These are phyloP conservation scores for Solanum clarkiae DNA, from an alignment of 257 asterid species.

Conservation along the genomic window DNA sequence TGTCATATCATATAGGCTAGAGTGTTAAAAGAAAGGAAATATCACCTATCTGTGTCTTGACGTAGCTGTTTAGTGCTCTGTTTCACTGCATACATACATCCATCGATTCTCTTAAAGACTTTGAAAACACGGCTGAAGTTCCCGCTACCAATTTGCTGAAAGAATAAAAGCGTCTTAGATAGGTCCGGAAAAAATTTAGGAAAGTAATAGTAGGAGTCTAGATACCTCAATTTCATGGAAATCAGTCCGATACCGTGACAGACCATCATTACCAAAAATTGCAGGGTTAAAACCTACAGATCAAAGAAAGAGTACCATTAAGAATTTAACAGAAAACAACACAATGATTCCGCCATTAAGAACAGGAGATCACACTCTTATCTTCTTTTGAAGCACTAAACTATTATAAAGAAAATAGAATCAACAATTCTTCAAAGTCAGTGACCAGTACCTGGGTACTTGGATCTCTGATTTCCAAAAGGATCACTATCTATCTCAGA, in stretches of 20 bases:
- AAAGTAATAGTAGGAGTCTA: not conserved
- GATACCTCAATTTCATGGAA: slow-evolving; percentile 78
- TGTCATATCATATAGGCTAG: not conserved
- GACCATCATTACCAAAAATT: slow-evolving; percentile 54
- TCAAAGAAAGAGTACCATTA: not conserved
- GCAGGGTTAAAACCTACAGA: slow-evolving; percentile 47
- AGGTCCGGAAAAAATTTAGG: not conserved
- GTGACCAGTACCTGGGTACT: slow-evolving; percentile 56
- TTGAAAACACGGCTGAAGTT: slow-evolving; percentile 81
- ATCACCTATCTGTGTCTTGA: slow-evolving; percentile 74
- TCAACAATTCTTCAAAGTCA: not conserved
- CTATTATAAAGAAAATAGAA: not conserved
- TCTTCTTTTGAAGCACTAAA: not conserved
- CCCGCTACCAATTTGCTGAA: slow-evolving; percentile 81
- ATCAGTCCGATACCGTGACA: slow-evolving; percentile 76
- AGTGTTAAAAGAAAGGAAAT: not conserved
- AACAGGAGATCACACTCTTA: not conserved
- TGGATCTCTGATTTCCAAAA: slow-evolving; percentile 59
- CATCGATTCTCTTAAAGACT: slow-evolving; percentile 83
- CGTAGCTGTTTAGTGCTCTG: slow-evolving; percentile 53
- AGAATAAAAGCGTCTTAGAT: not conserved
- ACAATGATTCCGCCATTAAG: not conserved
- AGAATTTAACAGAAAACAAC: not conserved
- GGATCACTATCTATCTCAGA: slow-evolving; percentile 47
- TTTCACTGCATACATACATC: slow-evolving; percentile 89